Percentiles rank a stretch among this genome's conserved stretches.
Conservation (phyloP, 768 basidiomycete species). For the Tricholoma bakamatsutake region DNA sequence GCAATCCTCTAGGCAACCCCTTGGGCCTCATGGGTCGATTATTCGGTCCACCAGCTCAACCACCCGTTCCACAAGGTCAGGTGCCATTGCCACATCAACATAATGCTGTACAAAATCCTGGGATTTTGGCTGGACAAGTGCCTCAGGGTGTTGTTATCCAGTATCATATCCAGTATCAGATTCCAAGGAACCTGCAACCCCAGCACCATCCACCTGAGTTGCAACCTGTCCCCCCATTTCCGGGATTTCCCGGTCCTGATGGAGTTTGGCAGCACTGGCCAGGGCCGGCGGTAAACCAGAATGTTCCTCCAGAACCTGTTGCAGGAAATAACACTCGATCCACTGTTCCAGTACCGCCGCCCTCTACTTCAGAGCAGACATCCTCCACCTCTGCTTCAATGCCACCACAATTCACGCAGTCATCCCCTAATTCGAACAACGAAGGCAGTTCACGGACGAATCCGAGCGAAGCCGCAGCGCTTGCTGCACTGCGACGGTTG, state of each 20-base stretch:
- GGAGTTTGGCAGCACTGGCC: conserved; percentile 67
- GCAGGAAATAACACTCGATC: background rate
- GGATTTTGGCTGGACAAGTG: conserved; percentile 30
- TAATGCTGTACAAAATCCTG: conserved; percentile 23
- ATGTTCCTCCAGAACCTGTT: conserved; percentile 3
- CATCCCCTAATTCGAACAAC: background rate
- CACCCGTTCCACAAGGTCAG: conserved; percentile 27
- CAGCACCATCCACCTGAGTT: conserved; percentile 23
- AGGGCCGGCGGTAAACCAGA: conserved; percentile 22
- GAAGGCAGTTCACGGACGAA: conserved; percentile 9
- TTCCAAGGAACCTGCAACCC: conserved; percentile 28
- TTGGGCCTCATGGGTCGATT: conserved; percentile 52
- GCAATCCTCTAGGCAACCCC: conserved; percentile 42
- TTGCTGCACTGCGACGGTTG: conserved; percentile 58
- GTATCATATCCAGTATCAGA: conserved; percentile 59
- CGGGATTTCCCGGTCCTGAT: conserved; percentile 60
- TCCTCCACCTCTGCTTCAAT: conserved; percentile 1
- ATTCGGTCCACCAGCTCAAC: conserved; percentile 47
- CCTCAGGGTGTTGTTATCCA: conserved; percentile 51
- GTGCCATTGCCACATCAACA: conserved; percentile 23
- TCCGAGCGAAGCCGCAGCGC: conserved; percentile 49
- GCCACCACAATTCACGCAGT: background rate
- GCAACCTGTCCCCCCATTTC: conserved; percentile 47
- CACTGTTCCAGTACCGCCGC: background rate
- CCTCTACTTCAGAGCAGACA: conserved; percentile 1